phyloP scores from a whole-genome alignment of 1,139 yeast genomes.

The Suhomyces panamericanus region DNA sequence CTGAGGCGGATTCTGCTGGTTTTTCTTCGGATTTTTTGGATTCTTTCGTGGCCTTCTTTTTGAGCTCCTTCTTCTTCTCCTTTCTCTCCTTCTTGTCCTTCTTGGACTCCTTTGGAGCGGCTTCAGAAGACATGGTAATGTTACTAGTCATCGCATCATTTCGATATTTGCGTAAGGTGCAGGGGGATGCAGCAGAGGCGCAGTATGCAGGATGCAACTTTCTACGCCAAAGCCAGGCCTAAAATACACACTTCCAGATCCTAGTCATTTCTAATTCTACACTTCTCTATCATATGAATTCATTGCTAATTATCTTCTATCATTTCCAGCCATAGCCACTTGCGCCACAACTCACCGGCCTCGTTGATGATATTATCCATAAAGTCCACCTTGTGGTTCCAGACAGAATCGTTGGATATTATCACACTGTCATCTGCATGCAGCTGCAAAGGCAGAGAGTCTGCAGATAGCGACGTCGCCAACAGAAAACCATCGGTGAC shows the following conservation, averaged over 20 bases:
- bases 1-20: conserved; percentile 16
- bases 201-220: background rate
- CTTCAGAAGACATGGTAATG: conserved; percentile 6
- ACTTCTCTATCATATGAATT: background rate
- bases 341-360: conserved; percentile 88
- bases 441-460: conserved; percentile 7
- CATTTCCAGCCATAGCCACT: conserved; percentile 77
- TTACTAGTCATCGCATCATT: conserved; percentile 7
- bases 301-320: conserved; percentile 42
- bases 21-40: conserved; percentile 13
- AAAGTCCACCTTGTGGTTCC: conserved; percentile 48
- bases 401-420: conserved; percentile 38
- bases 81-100: conserved; percentile 28
- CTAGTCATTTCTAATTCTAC: background rate
- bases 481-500: conserved; percentile 9
- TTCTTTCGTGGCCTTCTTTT: conserved; percentile 20
- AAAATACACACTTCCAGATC: background rate
- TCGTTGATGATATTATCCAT: conserved; percentile 70
- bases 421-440: conserved; percentile 16
- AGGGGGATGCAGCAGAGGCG: background rate
- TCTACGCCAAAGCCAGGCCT: background rate
- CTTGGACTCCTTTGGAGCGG: conserved; percentile 23
- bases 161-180: background rate
- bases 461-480: conserved; percentile 5
- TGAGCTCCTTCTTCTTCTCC: conserved; percentile 27